These are phyloP conservation scores for Zygotorulaspora mrakii DNA, from an alignment of 1,139 yeast genomes.

Conservation along the genomic window DNA sequence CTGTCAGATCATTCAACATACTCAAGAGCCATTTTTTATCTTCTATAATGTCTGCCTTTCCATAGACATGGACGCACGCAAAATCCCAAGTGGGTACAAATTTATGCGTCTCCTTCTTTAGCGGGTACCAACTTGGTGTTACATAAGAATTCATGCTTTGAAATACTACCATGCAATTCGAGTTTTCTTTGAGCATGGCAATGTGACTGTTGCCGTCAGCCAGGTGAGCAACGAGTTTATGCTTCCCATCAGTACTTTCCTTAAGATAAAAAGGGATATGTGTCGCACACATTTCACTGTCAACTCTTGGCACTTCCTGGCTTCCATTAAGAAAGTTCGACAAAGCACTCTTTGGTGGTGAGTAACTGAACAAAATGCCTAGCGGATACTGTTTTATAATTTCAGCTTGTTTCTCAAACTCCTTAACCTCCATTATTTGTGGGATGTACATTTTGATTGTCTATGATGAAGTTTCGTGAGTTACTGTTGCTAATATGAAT, in stretches of 20 bases:
- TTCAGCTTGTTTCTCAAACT: slow-evolving; percentile 14
- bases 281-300: slow-evolving; percentile 27
- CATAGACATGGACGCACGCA: slow-evolving; percentile 57
- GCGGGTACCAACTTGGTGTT: slow-evolving; percentile 59
- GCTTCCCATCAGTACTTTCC: slow-evolving; percentile 41
- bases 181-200: slow-evolving; percentile 42
- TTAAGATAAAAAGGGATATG: slow-evolving; percentile 47
- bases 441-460: slow-evolving; percentile 19
- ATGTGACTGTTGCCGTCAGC: slow-evolving; percentile 55
- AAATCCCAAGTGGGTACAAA: slow-evolving; percentile 74
- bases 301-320: slow-evolving; percentile 4
- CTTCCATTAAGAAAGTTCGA: slow-evolving; percentile 4
- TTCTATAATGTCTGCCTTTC: slow-evolving; percentile 45
- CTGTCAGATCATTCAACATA: slow-evolving; percentile 47
- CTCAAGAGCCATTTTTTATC: slow-evolving; percentile 47
- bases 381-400: slow-evolving; percentile 18
- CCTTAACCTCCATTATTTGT: slow-evolving; percentile 14
- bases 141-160: slow-evolving; percentile 54
- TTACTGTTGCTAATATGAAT: background rate
- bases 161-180: slow-evolving; percentile 51
- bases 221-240: slow-evolving; percentile 52
- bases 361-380: slow-evolving; percentile 18
- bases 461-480: background rate
- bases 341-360: slow-evolving; percentile 5
- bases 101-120: slow-evolving; percentile 56